Evolutionary conservation across 2,329 filamentous ascomycete species (phyloP), one percentile per base, ranked within the genome.

Genomic region (Emericellopsis cladophorae): DNA sequence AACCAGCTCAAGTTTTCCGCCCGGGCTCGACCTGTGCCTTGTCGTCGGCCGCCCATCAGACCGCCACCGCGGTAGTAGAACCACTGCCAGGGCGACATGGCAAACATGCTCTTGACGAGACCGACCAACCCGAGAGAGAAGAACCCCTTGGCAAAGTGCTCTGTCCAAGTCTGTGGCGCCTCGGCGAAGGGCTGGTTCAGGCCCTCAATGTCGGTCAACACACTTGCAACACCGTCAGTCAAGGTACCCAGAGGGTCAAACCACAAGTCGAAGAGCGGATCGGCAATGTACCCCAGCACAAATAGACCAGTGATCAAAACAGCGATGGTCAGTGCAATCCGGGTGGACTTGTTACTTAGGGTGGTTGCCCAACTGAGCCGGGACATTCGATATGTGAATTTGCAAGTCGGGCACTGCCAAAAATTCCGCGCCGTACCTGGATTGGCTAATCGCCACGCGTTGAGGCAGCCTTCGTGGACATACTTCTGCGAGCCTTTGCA

Each of bases 401-500:
- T 72, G 61, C 90, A 96, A 1, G 87, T 95, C 16, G 84, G 84
- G 54, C 90, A 96, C 52, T 84, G 74, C 76, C 82, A 95, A 56
- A 80, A 93, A 51, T 89, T 87, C 42, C 84, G 74, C 26, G 66
- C 70, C 53, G 60, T 61, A 23, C 60, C 54, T 0, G 84, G 82
- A 54, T 87, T 78, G 35, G 84, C 74, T 46, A 81, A 72, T 49
- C 92, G 77, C 87, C 89, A 96, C 10, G 76, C 70, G 52, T 84
- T 77, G 38, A 98, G 69, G 55, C 92, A 98, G 24, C 79, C 83
- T 60, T 95, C 87, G 59, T 98, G 92, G 21, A 96, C 88, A 61
- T 94, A 95, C 64, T 85, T 85, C 51, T 90, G 85, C 32, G 84
- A 86, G 40, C 92, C 92, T 64, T 86, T 93, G 72, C 92, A 98